Evolutionary conservation across 495 filamentous ascomycete species (phyloP).

Genomic region (Bryoglossum gracile): DNA sequence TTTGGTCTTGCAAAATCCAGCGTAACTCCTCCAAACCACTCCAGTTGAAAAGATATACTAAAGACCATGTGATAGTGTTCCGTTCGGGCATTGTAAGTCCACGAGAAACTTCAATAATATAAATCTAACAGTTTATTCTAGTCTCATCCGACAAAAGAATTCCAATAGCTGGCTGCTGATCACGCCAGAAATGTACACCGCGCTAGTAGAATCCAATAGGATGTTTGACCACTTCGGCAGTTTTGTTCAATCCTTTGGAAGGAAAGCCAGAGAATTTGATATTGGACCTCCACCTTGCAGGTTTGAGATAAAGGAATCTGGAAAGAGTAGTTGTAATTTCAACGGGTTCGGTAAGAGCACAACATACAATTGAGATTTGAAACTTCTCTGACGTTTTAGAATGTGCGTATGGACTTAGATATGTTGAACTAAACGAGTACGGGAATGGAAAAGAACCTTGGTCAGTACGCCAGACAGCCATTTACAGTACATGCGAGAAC

Average conservation of each 20-base stretch:
- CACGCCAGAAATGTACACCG: background rate
- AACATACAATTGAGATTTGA: background rate
- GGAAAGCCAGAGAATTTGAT: background rate
- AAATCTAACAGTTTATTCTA: background rate
- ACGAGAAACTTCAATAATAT: too few species aligned
- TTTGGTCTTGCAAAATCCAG: background rate
- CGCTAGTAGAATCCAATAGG: background rate
- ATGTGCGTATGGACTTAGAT: background rate
- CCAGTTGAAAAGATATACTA: background rate
- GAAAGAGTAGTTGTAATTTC: background rate
- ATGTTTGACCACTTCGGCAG: background rate
- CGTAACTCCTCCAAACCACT: background rate
- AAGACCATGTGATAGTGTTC: background rate
- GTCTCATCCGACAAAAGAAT: background rate
- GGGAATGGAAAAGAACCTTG: background rate
- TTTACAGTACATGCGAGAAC: background rate
- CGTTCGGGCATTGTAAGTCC: background rate
- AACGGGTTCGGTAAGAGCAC: background rate
- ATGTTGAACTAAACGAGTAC: background rate
- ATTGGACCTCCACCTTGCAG: background rate
- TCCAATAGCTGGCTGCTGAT: background rate
- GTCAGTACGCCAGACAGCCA: background rate
- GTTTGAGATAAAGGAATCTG: background rate
- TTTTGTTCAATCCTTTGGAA: background rate
- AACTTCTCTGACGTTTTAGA: background rate